Conservation (phyloP, 2,329 filamentous ascomycete genomes). For the Aspergillus piperis region DNA sequence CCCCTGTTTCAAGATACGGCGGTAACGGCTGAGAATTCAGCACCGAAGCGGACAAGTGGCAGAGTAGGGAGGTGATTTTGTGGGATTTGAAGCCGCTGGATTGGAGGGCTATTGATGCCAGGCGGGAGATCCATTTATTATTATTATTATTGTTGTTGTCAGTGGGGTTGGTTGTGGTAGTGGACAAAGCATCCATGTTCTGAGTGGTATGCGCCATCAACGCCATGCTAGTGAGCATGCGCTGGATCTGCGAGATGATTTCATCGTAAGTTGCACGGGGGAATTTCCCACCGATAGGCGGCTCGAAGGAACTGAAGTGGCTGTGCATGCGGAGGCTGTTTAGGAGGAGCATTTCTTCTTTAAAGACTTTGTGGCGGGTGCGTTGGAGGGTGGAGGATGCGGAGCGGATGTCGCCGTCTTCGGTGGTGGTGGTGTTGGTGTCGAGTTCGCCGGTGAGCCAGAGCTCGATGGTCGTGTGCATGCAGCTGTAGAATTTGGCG, state of each 20-base stretch:
- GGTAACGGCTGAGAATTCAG: conserved; percentile 66
- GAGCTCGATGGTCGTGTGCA: conserved; percentile 66
- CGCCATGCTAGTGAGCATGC: conserved; percentile 62
- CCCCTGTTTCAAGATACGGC: conserved; percentile 65
- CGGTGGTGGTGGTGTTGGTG: conserved; percentile 4
- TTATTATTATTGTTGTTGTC: conserved; percentile 14
- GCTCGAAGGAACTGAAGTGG: conserved; percentile 67
- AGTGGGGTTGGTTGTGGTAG: too few species aligned
- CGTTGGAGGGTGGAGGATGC: conserved; percentile 50
- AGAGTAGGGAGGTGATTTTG: conserved; percentile 55
- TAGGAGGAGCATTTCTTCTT: conserved; percentile 65
- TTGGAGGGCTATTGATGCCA: conserved; percentile 56
- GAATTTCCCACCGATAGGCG: conserved; percentile 71
- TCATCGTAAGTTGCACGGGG: conserved; percentile 64
- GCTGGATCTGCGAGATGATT: conserved; percentile 59
- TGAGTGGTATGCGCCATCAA: conserved; percentile 64
- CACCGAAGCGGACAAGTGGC: conserved; percentile 67
- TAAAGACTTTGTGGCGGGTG: conserved; percentile 59
- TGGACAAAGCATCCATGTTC: conserved; percentile 45
- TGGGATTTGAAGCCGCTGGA: conserved; percentile 60
- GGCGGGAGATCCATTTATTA: conserved; percentile 60
- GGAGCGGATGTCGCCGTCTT: conserved; percentile 16
- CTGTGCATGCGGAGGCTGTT: conserved; percentile 63
- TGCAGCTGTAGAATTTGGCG: conserved; percentile 71
- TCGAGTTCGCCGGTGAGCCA: conserved; percentile 61